phyloP scores from a whole-genome alignment of 768 basidiomycete species.

The Agrocybe praecox region DNA sequence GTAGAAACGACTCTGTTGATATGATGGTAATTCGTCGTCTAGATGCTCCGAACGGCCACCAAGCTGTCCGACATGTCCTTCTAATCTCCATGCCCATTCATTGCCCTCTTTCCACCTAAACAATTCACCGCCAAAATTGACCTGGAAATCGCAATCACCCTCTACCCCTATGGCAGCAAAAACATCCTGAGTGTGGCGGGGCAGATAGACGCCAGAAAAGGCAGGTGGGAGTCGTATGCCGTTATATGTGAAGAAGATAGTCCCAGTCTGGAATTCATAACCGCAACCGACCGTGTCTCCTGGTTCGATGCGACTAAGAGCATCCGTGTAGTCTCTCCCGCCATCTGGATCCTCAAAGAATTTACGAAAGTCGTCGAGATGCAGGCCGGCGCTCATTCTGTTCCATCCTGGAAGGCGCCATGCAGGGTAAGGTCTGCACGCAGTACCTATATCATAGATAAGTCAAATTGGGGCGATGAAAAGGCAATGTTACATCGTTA shows the following conservation, averaged over 20 bases:
- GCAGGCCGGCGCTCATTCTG: slow-evolving; percentile 61
- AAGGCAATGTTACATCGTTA: neutral
- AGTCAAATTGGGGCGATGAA: neutral
- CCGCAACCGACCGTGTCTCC: slow-evolving; percentile 67
- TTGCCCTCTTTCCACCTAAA: slow-evolving; percentile 69
- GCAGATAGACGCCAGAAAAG: slow-evolving; percentile 61
- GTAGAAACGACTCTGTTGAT: slow-evolving; percentile 17
- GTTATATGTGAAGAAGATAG: slow-evolving; percentile 68
- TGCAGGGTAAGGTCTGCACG: slow-evolving; percentile 64
- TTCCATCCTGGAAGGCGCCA: slow-evolving; percentile 78
- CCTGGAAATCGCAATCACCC: slow-evolving; percentile 53
- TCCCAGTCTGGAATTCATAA: slow-evolving; percentile 54
- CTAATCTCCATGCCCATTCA: slow-evolving; percentile 66
- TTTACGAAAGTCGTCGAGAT: slow-evolving; percentile 73
- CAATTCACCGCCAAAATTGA: slow-evolving; percentile 66
- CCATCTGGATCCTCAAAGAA: slow-evolving; percentile 73
- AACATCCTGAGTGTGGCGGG: slow-evolving; percentile 52
- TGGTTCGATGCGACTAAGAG: slow-evolving; percentile 29
- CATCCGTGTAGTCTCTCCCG: slow-evolving; percentile 54
- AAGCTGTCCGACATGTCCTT: slow-evolving; percentile 60
- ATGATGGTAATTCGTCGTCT: slow-evolving; percentile 52
- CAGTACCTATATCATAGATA: slow-evolving; percentile 46
- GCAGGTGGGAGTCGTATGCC: slow-evolving; percentile 57
- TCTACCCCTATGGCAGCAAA: slow-evolving; percentile 67
- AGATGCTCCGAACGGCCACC: slow-evolving; percentile 28